Conservation (phyloP, 345 rosid species). For the Streptanthus diversifolius region DNA sequence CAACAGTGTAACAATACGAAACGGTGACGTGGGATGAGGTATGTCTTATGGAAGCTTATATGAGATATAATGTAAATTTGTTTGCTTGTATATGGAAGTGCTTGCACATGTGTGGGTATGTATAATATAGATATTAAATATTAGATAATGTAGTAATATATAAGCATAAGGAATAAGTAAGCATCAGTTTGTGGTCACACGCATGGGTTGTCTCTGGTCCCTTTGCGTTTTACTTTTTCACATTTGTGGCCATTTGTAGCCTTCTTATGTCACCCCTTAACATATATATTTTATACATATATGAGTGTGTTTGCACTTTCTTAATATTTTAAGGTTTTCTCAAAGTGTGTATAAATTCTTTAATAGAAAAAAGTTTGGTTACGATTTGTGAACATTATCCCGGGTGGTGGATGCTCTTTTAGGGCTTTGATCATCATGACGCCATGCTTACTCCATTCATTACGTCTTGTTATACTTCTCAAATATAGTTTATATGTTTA, state of each 20-base stretch:
- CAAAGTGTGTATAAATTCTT: constrained; percentile 14
- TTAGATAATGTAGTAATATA: neutral
- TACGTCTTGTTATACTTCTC: neutral
- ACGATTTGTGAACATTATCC: constrained; percentile 31
- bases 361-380: constrained; percentile 19
- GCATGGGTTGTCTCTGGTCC: constrained; percentile 79
- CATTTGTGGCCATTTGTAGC: constrained; percentile 37
- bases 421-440: constrained; percentile 41
- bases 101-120: constrained; percentile 25
- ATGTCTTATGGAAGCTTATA: constrained; percentile 34
- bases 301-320: constrained; percentile 32
- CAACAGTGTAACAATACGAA: neutral
- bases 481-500: neutral
- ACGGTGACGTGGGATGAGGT: constrained; percentile 38
- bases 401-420: constrained; percentile 25
- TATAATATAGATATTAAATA: neutral
- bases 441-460: constrained; percentile 26
- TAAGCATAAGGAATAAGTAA: constrained; percentile 32
- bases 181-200: constrained; percentile 62
- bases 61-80: constrained; percentile 9
- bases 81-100: constrained; percentile 27
- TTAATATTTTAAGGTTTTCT: constrained; percentile 22
- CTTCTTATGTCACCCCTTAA: constrained; percentile 32
- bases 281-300: constrained; percentile 16
- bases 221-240: constrained; percentile 44